Base-by-base conservation (phyloP, 805 yeast species). In the Kuraishia hungarica region DNA sequence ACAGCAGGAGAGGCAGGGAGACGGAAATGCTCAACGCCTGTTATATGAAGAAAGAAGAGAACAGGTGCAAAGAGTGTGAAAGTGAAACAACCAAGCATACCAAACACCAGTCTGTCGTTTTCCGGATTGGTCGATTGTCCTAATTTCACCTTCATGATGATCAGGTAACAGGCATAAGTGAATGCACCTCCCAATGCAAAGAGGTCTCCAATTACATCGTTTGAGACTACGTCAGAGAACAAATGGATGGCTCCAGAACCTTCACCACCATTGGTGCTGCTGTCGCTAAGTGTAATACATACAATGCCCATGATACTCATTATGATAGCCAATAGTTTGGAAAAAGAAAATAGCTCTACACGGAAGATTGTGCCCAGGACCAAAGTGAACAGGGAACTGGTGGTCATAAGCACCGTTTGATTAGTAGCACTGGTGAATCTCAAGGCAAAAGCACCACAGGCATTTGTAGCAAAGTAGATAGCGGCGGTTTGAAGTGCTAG, bases 381-480 rank as follows among this genome's bases (percentile, higher is more conserved):
- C 39, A 80, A 65, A 0, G 83, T 78, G 61, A 78, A 80, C 2
- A 79, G 69, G 15, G 83, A 76, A 2, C 83, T 73, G 1, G 82
- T 74, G 1, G 83, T 75, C 6, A 81, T 73, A 19, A 80, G 61
- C 10, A 80, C 76, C 0, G 83, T 76, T 59, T 74, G 80, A 59
- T 78, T 79, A 21, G 83, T 75, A 0, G 83, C 81, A 11, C 80
- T 73, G 0, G 85, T 80, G 60, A 71, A 80, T 57, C 71, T 70
- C 50, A 80, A 67, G 2, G 79, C 67, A n/a, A 66, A 54, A 64
- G 78, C 70, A 2, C 69, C 76, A 56, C 71, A 67, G 10, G 71
- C 59, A 55, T 78, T 77, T 61, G 72, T 76, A 2, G 64, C 48
- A 54, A 67, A 74, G 61, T 80, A 80, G 8, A 79, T 68, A 1